These are phyloP conservation scores for Phlebopus sp. DNA, from an alignment of 1,284 basidiomycete genomes.

Conservation along the genomic window DNA sequence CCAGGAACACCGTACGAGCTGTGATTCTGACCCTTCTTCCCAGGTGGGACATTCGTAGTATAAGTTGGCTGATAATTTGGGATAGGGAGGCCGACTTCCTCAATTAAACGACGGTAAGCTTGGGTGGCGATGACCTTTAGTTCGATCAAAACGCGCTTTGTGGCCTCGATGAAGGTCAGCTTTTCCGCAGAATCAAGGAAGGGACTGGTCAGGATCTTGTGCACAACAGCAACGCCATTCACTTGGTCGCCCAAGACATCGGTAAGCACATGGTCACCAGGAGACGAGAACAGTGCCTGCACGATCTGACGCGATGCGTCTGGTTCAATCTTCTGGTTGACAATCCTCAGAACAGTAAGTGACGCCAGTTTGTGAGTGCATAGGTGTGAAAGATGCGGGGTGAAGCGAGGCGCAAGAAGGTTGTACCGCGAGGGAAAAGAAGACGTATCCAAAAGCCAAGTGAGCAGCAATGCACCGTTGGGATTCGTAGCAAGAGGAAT, in stretches of 20 bases:
- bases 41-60: slow-evolving; percentile 58
- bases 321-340: slow-evolving; percentile 89
- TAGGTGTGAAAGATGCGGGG: slow-evolving; percentile 92
- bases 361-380: slow-evolving; percentile 98
- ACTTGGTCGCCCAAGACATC: slow-evolving; percentile 94
- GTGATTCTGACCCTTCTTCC: slow-evolving; percentile 65
- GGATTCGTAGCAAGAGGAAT: slow-evolving; percentile 97
- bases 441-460: slow-evolving; percentile 96
- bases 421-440: slow-evolving; percentile 91
- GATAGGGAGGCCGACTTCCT: slow-evolving; percentile 90
- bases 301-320: slow-evolving; percentile 81
- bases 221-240: slow-evolving; percentile 91
- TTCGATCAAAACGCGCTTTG: slow-evolving; percentile 84
- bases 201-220: slow-evolving; percentile 87
- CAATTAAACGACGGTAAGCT: slow-evolving; percentile 90
- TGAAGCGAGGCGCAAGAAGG: slow-evolving; percentile 90
- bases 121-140: slow-evolving; percentile 88
- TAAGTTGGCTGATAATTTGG: slow-evolving; percentile 82
- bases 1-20: slow-evolving; percentile 65
- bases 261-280: slow-evolving; percentile 83
- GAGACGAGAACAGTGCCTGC: slow-evolving; percentile 82
- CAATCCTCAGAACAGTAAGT: slow-evolving; percentile 87
- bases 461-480: slow-evolving; percentile 92
- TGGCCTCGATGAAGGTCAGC: slow-evolving; percentile 74
- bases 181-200: slow-evolving; percentile 76